Evolutionary conservation across 768 basidiomycete genomes (phyloP).

Genomic region (Russula sp.): DNA sequence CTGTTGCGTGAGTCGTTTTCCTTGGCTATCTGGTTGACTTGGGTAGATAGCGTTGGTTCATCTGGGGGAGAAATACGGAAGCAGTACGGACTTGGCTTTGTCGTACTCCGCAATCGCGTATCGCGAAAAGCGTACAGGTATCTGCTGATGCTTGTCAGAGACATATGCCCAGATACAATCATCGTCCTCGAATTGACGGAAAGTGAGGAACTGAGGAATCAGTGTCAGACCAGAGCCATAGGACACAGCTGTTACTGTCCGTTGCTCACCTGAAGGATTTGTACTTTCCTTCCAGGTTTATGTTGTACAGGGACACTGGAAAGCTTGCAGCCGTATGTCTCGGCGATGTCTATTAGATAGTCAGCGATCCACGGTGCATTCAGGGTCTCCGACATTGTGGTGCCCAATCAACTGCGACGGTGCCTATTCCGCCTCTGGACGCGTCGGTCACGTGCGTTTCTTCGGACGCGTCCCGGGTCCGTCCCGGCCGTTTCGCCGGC

Average conservation of each 20-base stretch:
- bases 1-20: constrained; percentile 35
- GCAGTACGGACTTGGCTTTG: constrained; percentile 28
- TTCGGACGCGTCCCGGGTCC: not conserved
- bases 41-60: constrained; percentile 1
- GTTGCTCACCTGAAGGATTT: constrained; percentile 46
- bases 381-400: constrained; percentile 34
- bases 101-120: constrained; percentile 42
- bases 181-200: constrained; percentile 32
- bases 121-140: constrained; percentile 50
- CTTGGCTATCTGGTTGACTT: constrained; percentile 24
- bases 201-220: constrained; percentile 47
- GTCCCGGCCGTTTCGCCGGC: no score
- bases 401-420: not conserved
- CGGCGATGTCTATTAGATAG: constrained; percentile 44
- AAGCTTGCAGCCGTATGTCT: constrained; percentile 44
- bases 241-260: not conserved
- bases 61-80: not conserved
- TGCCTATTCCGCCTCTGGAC: not conserved
- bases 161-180: constrained; percentile 53
- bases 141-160: constrained; percentile 46
- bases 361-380: constrained; percentile 48
- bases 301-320: constrained; percentile 27
- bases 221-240: not conserved
- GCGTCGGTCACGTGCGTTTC: constrained; percentile 5
- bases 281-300: constrained; percentile 44